Percentiles rank a stretch among this genome's conserved stretches.
phyloP scores from a whole-genome alignment of 163 green algal genomes.

The Scenedesmus sp. region DNA sequence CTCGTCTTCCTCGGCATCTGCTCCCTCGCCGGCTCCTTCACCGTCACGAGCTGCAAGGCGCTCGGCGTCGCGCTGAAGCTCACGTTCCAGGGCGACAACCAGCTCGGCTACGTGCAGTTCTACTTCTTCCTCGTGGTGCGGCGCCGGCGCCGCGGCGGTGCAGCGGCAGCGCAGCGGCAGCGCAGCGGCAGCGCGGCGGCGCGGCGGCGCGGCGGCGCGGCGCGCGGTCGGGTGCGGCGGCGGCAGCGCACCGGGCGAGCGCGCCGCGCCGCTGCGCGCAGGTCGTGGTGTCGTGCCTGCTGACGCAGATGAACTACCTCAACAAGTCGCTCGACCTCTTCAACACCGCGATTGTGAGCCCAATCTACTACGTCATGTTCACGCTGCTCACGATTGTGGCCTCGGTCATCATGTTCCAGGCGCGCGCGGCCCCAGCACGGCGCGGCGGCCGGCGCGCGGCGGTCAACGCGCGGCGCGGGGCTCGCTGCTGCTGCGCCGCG shows the following conservation, averaged over 20 bases:
- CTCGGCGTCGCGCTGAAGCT: conserved; percentile 97
- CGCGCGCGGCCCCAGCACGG: conserved; percentile 20
- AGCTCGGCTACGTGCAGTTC: conserved; percentile 86
- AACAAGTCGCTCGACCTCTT: conserved; percentile 98
- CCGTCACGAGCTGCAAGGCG: conserved; percentile 97
- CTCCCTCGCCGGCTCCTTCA: conserved; percentile 93
- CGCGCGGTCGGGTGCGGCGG: too few relatives aligned
- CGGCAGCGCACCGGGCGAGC: too few relatives aligned
- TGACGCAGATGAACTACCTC: conserved; percentile 98
- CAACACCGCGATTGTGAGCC: conserved; percentile 97
- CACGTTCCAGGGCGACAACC: conserved; percentile 91
- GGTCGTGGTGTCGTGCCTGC: conserved; percentile 83
- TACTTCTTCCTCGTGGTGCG: conserved; percentile 82
- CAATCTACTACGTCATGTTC: conserved; percentile 99
- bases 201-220: too few relatives aligned
- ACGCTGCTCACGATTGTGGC: conserved; percentile 93
- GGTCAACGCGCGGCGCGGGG: too few relatives aligned
- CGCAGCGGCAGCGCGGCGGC: not conserved
- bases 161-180: not conserved
- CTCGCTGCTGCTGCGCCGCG: too few relatives aligned
- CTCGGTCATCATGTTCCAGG: conserved; percentile 92
- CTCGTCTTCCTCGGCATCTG: conserved; percentile 97
- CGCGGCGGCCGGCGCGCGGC: not conserved
- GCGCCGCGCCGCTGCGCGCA: conserved; percentile 38
- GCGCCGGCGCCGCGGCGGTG: not conserved